phyloP scores from a whole-genome alignment of 345 rosid genomes.

The Melastoma malabathricum region DNA sequence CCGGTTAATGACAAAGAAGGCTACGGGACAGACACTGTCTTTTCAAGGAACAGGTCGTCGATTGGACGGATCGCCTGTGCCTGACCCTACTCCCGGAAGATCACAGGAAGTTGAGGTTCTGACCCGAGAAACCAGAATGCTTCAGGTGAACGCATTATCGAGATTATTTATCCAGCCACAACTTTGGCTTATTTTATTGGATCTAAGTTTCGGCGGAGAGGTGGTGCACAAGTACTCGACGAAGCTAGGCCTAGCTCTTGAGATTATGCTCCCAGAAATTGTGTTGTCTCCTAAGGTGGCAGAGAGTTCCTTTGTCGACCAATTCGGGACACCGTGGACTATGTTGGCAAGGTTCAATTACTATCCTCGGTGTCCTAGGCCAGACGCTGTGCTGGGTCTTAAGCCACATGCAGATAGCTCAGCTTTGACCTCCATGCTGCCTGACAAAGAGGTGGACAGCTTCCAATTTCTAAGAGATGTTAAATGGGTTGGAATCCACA shows the following conservation, averaged over 20 bases:
- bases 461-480: slow-evolving; percentile 17
- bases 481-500: slow-evolving; percentile 22
- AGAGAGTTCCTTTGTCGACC: slow-evolving; percentile 16
- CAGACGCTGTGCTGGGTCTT: slow-evolving; percentile 21
- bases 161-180: too few relatives aligned
- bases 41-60: slow-evolving; percentile 49
- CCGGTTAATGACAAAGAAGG: slow-evolving; percentile 42
- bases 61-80: slow-evolving; percentile 61
- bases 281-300: slow-evolving; percentile 15
- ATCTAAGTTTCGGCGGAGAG: slow-evolving; percentile 9
- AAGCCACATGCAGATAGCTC: slow-evolving; percentile 31
- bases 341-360: slow-evolving; percentile 24
- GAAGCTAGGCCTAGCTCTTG: slow-evolving; percentile 6
- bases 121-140: slow-evolving; percentile 43
- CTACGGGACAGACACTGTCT: slow-evolving; percentile 56
- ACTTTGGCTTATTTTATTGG: too few relatives aligned
- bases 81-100: slow-evolving; percentile 34
- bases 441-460: slow-evolving; percentile 25
- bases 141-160: slow-evolving; percentile 26
- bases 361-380: slow-evolving; percentile 31
- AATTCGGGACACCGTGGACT: slow-evolving; percentile 15
- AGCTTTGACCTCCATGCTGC: slow-evolving; percentile 21
- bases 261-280: slow-evolving; percentile 17
- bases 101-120: slow-evolving; percentile 25
- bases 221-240: slow-evolving; percentile 3